Evolutionary conservation across 768 basidiomycete species (phyloP).

Genomic region (Psilocybe cubensis): DNA sequence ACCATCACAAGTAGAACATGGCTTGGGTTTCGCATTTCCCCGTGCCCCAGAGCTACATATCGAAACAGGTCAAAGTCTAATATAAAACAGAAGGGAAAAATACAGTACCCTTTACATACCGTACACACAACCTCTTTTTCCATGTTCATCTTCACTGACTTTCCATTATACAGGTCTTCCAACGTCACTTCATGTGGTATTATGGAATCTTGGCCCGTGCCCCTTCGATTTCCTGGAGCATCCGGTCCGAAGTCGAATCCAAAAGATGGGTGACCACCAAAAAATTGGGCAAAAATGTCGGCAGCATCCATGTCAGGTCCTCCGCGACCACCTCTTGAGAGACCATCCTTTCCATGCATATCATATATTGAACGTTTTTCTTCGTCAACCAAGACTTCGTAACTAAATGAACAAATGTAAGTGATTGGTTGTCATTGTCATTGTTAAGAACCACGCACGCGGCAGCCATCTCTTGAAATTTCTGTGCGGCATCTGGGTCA

Average conservation of each 20-base stretch:
- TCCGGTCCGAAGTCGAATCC: slow-evolving; percentile 71
- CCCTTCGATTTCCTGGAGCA: slow-evolving; percentile 40
- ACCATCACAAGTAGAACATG: slow-evolving; percentile 81
- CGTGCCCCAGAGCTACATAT: slow-evolving; percentile 74
- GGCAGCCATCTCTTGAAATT: slow-evolving; percentile 88
- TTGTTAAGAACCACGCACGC: slow-evolving; percentile 59
- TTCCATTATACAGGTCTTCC: slow-evolving; percentile 93
- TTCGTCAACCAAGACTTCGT: slow-evolving; percentile 80
- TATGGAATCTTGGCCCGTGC: slow-evolving; percentile 71
- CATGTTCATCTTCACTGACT: slow-evolving; percentile 85
- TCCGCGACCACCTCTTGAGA: slow-evolving; percentile 49
- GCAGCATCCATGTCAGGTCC: slow-evolving; percentile 57
- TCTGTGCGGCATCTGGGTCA: slow-evolving; percentile 79
- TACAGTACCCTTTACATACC: slow-evolving; percentile 74
- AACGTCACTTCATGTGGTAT: slow-evolving; percentile 85
- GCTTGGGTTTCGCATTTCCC: slow-evolving; percentile 82
- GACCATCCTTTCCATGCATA: slow-evolving; percentile 68
- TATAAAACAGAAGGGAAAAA: neutral
- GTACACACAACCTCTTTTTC: slow-evolving; percentile 84
- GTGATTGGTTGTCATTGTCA: neutral
- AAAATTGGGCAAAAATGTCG: slow-evolving; percentile 80
- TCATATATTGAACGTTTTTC: slow-evolving; percentile 76
- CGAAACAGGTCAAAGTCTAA: slow-evolving; percentile 12
- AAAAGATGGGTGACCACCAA: slow-evolving; percentile 51
- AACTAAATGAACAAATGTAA: slow-evolving; percentile 46